Conservation (phyloP, 495 filamentous ascomycete genomes). For the Diplogelasinospora grovesii region DNA sequence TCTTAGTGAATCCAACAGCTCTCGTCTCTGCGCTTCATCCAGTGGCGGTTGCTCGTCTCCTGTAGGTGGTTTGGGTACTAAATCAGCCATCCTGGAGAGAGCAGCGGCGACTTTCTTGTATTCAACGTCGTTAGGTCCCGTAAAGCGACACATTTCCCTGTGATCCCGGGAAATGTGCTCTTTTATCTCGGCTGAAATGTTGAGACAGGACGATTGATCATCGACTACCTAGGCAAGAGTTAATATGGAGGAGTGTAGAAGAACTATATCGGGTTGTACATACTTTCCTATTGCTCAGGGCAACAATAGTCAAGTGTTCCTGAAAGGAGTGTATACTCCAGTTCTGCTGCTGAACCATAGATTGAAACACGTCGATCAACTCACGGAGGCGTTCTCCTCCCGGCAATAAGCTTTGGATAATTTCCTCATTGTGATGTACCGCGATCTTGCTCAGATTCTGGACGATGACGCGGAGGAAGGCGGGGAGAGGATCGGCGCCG, state of each 20-base stretch:
- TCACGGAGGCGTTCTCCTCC: constrained; percentile 24
- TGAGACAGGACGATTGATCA: constrained; percentile 27
- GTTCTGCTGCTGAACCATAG: constrained; percentile 15
- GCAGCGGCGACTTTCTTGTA: constrained; percentile 15
- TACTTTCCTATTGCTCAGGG: constrained; percentile 20
- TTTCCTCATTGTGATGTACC: constrained; percentile 17
- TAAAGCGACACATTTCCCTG: constrained; percentile 38
- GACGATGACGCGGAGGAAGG: constrained; percentile 7
- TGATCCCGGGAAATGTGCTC: constrained; percentile 30
- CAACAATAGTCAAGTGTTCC: constrained; percentile 18
- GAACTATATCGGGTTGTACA: background rate
- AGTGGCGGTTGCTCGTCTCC: background rate
- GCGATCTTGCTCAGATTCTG: constrained; percentile 13
- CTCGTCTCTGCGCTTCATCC: constrained; percentile 9
- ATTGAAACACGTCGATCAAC: constrained; percentile 25
- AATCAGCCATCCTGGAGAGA: constrained; percentile 4
- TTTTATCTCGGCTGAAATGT: constrained; percentile 16
- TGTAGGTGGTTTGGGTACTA: background rate
- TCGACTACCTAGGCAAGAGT: constrained; percentile 25
- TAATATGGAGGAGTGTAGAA: constrained; percentile 1
- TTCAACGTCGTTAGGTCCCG: constrained; percentile 20
- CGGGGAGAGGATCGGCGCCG: constrained; percentile 26
- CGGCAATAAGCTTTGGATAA: constrained; percentile 23
- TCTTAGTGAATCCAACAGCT: constrained; percentile 24
- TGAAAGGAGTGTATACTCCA: constrained; percentile 35